Percentiles rank a stretch among this genome's conserved stretches.
Evolutionary conservation across 257 asterid genomes (phyloP).

Genomic region (Rauvolfia tetraphylla): DNA sequence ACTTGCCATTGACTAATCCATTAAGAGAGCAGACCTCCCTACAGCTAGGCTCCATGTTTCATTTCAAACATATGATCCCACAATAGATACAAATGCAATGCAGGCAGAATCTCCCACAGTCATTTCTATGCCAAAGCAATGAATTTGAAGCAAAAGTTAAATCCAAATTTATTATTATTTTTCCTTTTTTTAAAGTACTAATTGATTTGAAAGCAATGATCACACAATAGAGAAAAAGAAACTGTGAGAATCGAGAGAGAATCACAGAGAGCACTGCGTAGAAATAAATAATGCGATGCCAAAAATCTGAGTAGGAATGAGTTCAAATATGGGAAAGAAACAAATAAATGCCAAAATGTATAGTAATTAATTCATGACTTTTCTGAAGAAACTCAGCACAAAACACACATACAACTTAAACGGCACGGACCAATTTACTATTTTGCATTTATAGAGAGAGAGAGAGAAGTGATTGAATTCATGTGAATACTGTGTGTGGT

Average conservation of each 20-base stretch:
- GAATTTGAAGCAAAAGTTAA: conserved; percentile 1
- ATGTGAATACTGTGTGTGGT: conserved; percentile 19
- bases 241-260: conserved; percentile 11
- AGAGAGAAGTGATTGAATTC: background rate
- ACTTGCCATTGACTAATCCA: no score
- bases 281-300: conserved; percentile 3
- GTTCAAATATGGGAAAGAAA: background rate
- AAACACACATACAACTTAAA: conserved; percentile 21
- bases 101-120: conserved; percentile 1
- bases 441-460: background rate
- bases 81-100: background rate
- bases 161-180: background rate
- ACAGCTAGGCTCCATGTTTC: background rate
- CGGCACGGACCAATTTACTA: conserved; percentile 31
- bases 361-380: background rate
- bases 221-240: background rate
- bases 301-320: background rate
- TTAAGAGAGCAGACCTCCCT: no score
- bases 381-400: background rate
- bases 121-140: conserved; percentile 5
- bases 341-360: background rate
- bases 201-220: background rate
- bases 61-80: background rate
- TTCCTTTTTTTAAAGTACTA: background rate
- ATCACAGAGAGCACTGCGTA: background rate